phyloP scores from a whole-genome alignment of 2,329 filamentous ascomycete species.

The Paecilomyces variotii region DNA sequence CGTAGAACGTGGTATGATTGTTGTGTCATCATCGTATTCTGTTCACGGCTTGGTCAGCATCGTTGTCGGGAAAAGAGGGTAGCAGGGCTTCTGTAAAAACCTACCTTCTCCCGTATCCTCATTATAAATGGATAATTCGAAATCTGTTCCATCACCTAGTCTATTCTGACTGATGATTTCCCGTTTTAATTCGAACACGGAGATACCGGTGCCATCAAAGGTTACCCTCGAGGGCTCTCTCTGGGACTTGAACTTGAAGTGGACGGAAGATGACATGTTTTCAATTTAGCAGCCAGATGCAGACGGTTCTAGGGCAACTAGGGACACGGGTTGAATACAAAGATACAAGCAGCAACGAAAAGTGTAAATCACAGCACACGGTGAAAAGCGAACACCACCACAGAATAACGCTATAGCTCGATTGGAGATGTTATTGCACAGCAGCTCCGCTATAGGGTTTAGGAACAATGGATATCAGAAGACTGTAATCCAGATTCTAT shows the following conservation, averaged over 20 bases:
- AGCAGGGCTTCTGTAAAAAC: constrained; percentile 17
- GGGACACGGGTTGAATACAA: constrained; percentile 19
- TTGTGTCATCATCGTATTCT: constrained; percentile 98
- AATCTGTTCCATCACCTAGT: constrained; percentile 90
- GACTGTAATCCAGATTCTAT: constrained; percentile 19
- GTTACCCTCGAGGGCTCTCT: constrained; percentile 90
- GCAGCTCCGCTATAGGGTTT: constrained; percentile 6
- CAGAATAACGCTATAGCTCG: constrained; percentile 8
- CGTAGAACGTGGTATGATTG: constrained; percentile 91
- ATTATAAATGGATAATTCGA: constrained; percentile 89
- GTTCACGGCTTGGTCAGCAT: constrained; percentile 4
- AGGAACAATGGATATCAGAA: constrained; percentile 8
- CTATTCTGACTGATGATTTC: constrained; percentile 95
- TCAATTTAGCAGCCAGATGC: constrained; percentile 26
- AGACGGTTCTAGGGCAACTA: constrained; percentile 20
- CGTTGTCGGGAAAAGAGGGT: background rate
- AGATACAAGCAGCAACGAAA: constrained; percentile 17
- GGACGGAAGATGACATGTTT: constrained; percentile 90
- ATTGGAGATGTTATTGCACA: constrained; percentile 4
- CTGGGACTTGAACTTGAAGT: constrained; percentile 99
- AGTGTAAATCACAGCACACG: constrained; percentile 7
- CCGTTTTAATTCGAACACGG: constrained; percentile 96
- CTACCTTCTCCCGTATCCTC: constrained; percentile 86
- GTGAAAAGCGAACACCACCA: background rate
- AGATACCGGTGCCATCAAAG: constrained; percentile 96